A percentile compares a stretch with the other conserved stretches of the same genome.
Conservation (phyloP, 2,329 filamentous ascomycete species). For the Clonostachys rhizophaga region DNA sequence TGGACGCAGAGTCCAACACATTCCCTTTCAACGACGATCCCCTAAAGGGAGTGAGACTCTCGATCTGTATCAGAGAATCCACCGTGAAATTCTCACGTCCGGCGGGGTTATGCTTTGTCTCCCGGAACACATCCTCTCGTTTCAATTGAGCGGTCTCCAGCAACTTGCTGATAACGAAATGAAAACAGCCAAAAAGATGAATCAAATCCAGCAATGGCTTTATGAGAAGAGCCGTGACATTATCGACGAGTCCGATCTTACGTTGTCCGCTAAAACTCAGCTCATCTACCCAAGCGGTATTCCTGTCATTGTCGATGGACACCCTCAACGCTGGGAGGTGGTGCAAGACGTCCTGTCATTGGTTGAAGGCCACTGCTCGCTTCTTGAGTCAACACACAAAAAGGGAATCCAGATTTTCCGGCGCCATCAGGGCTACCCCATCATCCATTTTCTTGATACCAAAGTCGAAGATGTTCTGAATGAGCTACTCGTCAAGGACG, state of each 20-base stretch:
- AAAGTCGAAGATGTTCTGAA: constrained; percentile 40
- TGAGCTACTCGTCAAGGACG: constrained; percentile 28
- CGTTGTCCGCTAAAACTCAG: constrained; percentile 52
- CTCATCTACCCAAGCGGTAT: constrained; percentile 56
- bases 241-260: constrained; percentile 60
- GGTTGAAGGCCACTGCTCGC: constrained; percentile 36
- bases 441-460: constrained; percentile 47
- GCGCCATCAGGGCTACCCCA: constrained; percentile 39
- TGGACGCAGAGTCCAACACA: constrained; percentile 42
- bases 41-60: constrained; percentile 32
- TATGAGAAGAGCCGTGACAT: constrained; percentile 42
- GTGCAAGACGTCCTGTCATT: constrained; percentile 16
- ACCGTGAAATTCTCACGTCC: constrained; percentile 30
- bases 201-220: constrained; percentile 46
- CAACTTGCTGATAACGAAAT: constrained; percentile 9
- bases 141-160: constrained; percentile 55
- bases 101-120: constrained; percentile 53
- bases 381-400: constrained; percentile 27
- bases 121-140: constrained; percentile 58
- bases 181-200: constrained; percentile 36
- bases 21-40: constrained; percentile 49
- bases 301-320: constrained; percentile 41
- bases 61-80: constrained; percentile 11
- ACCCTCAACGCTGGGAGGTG: constrained; percentile 49
- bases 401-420: constrained; percentile 22